These are phyloP conservation scores for Diaporthe batatas DNA, from an alignment of 2,329 filamentous ascomycete species.

Conservation along the genomic window DNA sequence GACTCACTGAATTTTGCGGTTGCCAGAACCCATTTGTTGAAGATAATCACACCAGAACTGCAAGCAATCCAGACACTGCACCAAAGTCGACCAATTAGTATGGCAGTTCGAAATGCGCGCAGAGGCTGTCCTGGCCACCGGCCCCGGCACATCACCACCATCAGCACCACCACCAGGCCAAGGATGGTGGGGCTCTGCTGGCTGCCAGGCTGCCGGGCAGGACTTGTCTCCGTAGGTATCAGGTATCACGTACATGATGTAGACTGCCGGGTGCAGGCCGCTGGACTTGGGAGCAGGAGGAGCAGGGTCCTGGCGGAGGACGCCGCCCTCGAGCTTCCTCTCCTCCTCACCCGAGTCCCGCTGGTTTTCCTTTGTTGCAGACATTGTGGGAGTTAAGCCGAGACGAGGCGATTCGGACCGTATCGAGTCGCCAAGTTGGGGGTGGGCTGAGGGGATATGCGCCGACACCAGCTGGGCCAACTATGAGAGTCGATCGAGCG, in stretches of 20 bases:
- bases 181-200: slow-evolving; percentile 48
- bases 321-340: slow-evolving; percentile 43
- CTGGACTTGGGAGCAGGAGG: slow-evolving; percentile 38
- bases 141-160: neutral
- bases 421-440: slow-evolving; percentile 9
- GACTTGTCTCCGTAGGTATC: neutral
- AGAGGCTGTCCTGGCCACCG: neutral
- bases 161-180: neutral
- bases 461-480: slow-evolving; percentile 10
- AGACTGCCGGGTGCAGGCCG: slow-evolving; percentile 78
- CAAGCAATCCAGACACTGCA: slow-evolving; percentile 86
- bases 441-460: too few species aligned
- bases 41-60: slow-evolving; percentile 90
- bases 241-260: slow-evolving; percentile 68
- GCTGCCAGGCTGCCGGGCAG: neutral
- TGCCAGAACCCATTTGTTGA: slow-evolving; percentile 96
- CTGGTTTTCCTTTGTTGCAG: slow-evolving; percentile 42
- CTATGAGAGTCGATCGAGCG: neutral
- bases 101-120: neutral
- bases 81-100: slow-evolving; percentile 21
- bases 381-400: slow-evolving; percentile 31
- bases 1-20: slow-evolving; percentile 73
- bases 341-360: slow-evolving; percentile 43
- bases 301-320: slow-evolving; percentile 37
- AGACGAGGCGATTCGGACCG: slow-evolving; percentile 1